Percentiles rank a stretch among this genome's conserved stretches.
phyloP scores from a whole-genome alignment of 179 eudicot species.

The Drosera spatulata region DNA sequence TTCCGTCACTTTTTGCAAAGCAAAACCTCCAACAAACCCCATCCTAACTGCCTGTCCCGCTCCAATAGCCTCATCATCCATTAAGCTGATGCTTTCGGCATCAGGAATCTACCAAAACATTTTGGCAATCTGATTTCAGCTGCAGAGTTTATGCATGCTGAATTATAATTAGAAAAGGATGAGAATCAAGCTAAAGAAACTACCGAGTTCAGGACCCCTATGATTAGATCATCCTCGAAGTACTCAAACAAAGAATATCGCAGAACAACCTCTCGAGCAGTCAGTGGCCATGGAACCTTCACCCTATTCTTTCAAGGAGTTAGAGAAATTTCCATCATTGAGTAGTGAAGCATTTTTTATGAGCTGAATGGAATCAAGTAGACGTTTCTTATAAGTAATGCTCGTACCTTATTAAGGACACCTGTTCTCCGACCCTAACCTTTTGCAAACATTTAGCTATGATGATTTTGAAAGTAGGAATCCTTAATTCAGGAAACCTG shows the following conservation, averaged over 20 bases:
- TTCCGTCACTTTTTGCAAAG: constrained; percentile 70
- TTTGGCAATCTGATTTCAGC: neutral
- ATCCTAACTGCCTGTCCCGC: constrained; percentile 55
- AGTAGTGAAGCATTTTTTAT: neutral
- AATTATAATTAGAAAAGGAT: no score
- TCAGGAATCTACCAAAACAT: constrained; percentile 16
- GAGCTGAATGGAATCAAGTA: neutral
- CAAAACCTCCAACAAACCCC: constrained; percentile 83
- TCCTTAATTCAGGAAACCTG: constrained; percentile 75
- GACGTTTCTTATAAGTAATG: constrained; percentile 3
- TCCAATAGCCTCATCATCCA: constrained; percentile 62
- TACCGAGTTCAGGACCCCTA: constrained; percentile 78
- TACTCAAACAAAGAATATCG: constrained; percentile 74
- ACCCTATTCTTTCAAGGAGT: constrained; percentile 51
- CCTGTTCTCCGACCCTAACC: constrained; percentile 70
- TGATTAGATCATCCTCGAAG: constrained; percentile 60
- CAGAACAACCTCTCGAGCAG: constrained; percentile 69
- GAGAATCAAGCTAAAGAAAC: neutral
- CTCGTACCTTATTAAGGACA: constrained; percentile 79
- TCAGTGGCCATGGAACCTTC: constrained; percentile 94
- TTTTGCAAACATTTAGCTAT: constrained; percentile 52
- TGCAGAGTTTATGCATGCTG: neutral
- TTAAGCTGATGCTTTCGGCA: constrained; percentile 45
- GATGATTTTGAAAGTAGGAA: constrained; percentile 69
- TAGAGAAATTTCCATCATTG: constrained; percentile 25